Conservation (phyloP, 441 rosid species). For the Omphalea diandra region DNA sequence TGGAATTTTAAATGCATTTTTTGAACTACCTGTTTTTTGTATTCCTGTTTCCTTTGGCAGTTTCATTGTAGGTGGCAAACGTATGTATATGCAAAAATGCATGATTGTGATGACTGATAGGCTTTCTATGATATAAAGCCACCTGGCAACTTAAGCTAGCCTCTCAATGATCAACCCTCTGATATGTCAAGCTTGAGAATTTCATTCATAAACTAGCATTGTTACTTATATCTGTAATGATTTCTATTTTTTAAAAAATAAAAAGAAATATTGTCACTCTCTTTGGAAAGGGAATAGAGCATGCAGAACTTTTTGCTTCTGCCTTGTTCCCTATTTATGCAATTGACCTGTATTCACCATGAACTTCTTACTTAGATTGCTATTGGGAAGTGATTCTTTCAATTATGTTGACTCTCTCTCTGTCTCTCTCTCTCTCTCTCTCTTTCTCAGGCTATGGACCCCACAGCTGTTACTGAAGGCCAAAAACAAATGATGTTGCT, state of each 20-base stretch:
- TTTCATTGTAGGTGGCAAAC: neutral
- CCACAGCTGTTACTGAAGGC: constrained; percentile 37
- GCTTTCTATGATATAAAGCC: neutral
- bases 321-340: neutral
- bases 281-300: neutral
- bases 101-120: neutral
- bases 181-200: neutral
- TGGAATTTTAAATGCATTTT: neutral
- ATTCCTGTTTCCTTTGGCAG: neutral
- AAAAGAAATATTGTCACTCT: neutral
- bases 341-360: neutral
- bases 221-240: too few relatives aligned
- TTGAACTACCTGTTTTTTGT: neutral
- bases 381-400: neutral
- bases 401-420: neutral
- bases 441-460: constrained; percentile 1
- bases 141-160: neutral
- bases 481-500: constrained; percentile 56
- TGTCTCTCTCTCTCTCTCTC: too few relatives aligned
- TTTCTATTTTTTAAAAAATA: too few relatives aligned
- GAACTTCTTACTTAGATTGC: constrained; percentile 2
- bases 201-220: too few relatives aligned
- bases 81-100: neutral
- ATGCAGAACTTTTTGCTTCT: constrained; percentile 1
- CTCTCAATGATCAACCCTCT: neutral